phyloP scores from a whole-genome alignment of 1,284 basidiomycete genomes.

The Paramarasmius palmivorus region DNA sequence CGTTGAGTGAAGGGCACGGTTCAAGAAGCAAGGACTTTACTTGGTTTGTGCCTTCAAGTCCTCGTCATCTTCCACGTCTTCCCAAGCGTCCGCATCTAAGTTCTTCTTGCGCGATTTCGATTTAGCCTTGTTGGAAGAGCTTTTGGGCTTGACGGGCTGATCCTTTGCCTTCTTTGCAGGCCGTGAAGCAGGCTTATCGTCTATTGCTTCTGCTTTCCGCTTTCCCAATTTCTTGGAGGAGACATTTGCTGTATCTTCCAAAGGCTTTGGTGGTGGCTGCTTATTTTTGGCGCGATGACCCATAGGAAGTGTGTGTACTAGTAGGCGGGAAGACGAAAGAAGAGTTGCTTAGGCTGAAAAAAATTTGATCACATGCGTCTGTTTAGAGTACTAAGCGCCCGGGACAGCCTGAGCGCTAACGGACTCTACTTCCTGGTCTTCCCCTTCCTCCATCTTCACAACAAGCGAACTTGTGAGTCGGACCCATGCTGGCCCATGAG shows the following conservation, averaged over 20 bases:
- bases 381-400: too few relatives aligned
- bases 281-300: conserved; percentile 91
- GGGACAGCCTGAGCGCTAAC: too few relatives aligned
- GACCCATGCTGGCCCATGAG: too few relatives aligned
- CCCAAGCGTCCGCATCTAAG: conserved; percentile 56
- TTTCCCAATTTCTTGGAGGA: conserved; percentile 67
- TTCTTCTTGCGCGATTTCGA: conserved; percentile 27
- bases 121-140: conserved; percentile 16
- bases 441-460: too few relatives aligned
- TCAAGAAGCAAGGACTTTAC: conserved; percentile 33
- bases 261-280: conserved; percentile 75
- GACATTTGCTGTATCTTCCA: conserved; percentile 41
- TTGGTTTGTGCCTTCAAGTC: conserved; percentile 43
- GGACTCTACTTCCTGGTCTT: too few relatives aligned
- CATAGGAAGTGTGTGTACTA: conserved; percentile 49
- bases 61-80: conserved; percentile 55
- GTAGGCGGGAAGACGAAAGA: not conserved
- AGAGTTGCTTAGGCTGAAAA: not conserved
- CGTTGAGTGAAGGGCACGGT: conserved; percentile 6
- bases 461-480: too few relatives aligned
- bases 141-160: conserved; percentile 26
- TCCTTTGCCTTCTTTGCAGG: conserved; percentile 63
- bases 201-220: conserved; percentile 60
- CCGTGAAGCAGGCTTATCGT: conserved; percentile 31
- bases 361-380: not conserved